Evolutionary conservation across 2,329 filamentous ascomycete species (phyloP).

Genomic region (Microdochium trichocladiopsis): DNA sequence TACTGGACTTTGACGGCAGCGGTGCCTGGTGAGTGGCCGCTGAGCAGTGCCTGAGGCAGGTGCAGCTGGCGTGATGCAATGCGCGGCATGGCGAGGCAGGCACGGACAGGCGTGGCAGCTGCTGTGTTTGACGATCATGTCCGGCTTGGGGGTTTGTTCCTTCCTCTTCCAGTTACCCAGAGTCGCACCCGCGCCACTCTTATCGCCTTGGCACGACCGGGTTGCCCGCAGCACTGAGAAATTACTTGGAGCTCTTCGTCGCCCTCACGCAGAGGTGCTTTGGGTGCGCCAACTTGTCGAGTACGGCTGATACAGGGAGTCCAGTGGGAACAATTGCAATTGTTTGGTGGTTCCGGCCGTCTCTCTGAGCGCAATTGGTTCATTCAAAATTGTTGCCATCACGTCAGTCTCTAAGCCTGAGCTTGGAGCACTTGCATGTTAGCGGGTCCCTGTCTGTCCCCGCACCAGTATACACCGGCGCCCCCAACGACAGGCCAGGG

Average conservation of each 20-base stretch:
- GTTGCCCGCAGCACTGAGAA: neutral
- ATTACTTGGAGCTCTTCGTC: neutral
- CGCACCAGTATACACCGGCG: neutral
- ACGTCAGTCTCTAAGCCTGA: too few species aligned
- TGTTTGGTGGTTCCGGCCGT: too few species aligned
- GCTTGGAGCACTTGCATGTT: too few species aligned
- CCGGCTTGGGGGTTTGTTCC: neutral
- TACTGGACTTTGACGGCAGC: too few species aligned
- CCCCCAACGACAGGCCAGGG: neutral
- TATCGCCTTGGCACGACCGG: neutral
- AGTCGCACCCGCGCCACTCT: neutral
- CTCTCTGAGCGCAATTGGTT: too few species aligned
- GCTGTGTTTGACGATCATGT: neutral
- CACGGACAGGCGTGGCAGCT: neutral
- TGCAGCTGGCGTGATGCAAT: neutral
- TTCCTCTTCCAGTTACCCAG: neutral
- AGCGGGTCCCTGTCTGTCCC: too few species aligned
- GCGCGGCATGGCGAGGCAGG: neutral
- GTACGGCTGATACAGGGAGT: too few species aligned
- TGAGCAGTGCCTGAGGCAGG: neutral
- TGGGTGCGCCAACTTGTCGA: neutral
- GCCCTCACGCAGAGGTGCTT: neutral
- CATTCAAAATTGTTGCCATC: too few species aligned
- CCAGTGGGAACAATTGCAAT: too few species aligned
- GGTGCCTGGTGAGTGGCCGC: too few species aligned